Percentiles rank a stretch among this genome's conserved stretches.
Conservation (phyloP, 2,329 filamentous ascomycete genomes). For the Metarhizium album region DNA sequence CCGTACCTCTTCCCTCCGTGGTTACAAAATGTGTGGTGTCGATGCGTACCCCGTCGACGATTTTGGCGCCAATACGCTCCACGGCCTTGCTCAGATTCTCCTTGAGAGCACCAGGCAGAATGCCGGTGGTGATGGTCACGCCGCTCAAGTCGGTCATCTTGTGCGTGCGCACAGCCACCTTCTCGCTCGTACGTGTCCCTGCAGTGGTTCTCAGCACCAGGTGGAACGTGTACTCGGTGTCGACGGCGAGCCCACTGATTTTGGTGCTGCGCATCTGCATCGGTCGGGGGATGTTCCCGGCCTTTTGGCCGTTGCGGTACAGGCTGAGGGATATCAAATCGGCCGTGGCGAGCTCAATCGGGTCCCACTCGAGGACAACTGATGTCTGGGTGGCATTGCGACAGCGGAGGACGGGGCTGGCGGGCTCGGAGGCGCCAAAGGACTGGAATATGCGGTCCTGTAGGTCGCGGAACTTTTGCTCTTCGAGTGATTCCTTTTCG, state of each 20-base stretch:
- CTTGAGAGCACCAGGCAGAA: slow-evolving; percentile 62
- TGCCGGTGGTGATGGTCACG: slow-evolving; percentile 85
- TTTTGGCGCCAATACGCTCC: slow-evolving; percentile 82
- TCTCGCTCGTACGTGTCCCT: slow-evolving; percentile 75
- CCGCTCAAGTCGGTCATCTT: slow-evolving; percentile 97
- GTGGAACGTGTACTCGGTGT: slow-evolving; percentile 93
- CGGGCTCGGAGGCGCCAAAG: slow-evolving; percentile 73
- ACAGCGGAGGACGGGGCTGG: slow-evolving; percentile 71
- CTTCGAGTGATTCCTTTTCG: slow-evolving; percentile 62
- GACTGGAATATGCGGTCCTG: slow-evolving; percentile 79
- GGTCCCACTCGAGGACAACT: slow-evolving; percentile 96
- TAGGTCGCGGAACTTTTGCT: slow-evolving; percentile 69
- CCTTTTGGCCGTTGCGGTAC: slow-evolving; percentile 94
- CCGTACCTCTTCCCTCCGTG: slow-evolving; percentile 76
- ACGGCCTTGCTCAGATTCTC: slow-evolving; percentile 67
- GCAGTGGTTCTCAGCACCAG: slow-evolving; percentile 83
- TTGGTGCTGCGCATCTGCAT: slow-evolving; percentile 88
- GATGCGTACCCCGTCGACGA: slow-evolving; percentile 82
- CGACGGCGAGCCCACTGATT: slow-evolving; percentile 90
- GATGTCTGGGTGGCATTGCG: slow-evolving; percentile 98
- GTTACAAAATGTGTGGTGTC: slow-evolving; percentile 99
- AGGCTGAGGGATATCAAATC: slow-evolving; percentile 81
- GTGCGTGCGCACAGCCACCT: slow-evolving; percentile 79
- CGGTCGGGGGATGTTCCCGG: slow-evolving; percentile 84
- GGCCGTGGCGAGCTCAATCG: slow-evolving; percentile 83